These are phyloP conservation scores for Neonectria hederae DNA, from an alignment of 2,329 filamentous ascomycete genomes.

Conservation along the genomic window DNA sequence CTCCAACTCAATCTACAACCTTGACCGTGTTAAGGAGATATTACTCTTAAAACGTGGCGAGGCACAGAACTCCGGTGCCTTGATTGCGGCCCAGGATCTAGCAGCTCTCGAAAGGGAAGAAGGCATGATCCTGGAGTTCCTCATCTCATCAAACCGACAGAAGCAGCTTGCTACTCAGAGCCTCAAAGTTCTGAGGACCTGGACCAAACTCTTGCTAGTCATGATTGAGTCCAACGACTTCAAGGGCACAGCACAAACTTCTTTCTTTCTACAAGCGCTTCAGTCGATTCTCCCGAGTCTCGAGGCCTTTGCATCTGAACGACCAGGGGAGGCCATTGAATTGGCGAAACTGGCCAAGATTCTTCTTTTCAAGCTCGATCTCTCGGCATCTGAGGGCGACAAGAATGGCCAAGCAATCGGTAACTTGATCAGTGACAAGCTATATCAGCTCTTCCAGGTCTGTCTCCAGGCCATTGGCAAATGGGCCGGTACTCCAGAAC, in stretches of 20 bases:
- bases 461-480: conserved; percentile 82
- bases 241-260: conserved; percentile 73
- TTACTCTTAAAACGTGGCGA: conserved; percentile 75
- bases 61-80: conserved; percentile 57
- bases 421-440: conserved; percentile 85
- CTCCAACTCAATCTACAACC: conserved; percentile 68
- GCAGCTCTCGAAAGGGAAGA: conserved; percentile 67
- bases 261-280: conserved; percentile 85
- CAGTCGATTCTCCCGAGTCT: conserved; percentile 90
- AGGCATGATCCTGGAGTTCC: conserved; percentile 66
- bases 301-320: conserved; percentile 77
- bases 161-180: conserved; percentile 66
- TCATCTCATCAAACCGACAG: conserved; percentile 71
- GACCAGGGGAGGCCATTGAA: conserved; percentile 75
- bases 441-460: conserved; percentile 91
- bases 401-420: conserved; percentile 62
- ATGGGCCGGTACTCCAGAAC: conserved; percentile 72
- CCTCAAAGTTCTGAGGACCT: conserved; percentile 78
- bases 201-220: conserved; percentile 85
- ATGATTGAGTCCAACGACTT: conserved; percentile 86
- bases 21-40: conserved; percentile 77
- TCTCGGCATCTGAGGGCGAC: conserved; percentile 51
- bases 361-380: conserved; percentile 76
- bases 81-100: conserved; percentile 61
- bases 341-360: conserved; percentile 80